Percentiles rank a stretch among this genome's conserved stretches.
phyloP scores from a whole-genome alignment of 441 rosid genomes.

The Bocquillonia castaneifolia region DNA sequence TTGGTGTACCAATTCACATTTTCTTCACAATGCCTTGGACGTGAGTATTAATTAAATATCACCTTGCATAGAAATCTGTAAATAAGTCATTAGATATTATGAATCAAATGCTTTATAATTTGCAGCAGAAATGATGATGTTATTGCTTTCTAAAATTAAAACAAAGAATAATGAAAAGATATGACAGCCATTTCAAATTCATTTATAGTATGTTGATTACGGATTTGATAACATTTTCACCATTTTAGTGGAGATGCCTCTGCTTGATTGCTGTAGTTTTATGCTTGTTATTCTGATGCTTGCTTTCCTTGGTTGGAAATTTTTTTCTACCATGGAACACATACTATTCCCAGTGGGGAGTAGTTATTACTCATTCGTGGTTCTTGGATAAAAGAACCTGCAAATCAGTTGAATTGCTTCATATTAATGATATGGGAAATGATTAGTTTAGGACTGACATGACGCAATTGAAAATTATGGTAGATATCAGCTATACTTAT shows the following conservation, averaged over 20 bases:
- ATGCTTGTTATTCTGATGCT: background rate
- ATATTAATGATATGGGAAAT: background rate
- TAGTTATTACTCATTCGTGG: background rate
- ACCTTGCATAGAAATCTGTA: slow-evolving; percentile 19
- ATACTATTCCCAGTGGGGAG: background rate
- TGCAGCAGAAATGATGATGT: background rate
- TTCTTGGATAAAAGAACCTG: slow-evolving; percentile 4
- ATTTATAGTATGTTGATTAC: background rate
- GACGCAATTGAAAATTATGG: background rate
- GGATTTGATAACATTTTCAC: background rate
- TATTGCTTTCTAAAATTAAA: background rate
- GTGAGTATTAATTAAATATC: slow-evolving; percentile 51
- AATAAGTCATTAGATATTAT: slow-evolving; percentile 7
- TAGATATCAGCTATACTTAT: background rate
- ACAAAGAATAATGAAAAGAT: background rate
- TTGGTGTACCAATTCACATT: slow-evolving; percentile 90
- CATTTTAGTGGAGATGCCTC: background rate
- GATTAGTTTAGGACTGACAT: slow-evolving; percentile 3
- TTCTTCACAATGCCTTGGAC: slow-evolving; percentile 99
- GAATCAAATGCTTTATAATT: background rate
- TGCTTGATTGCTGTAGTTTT: slow-evolving; percentile 1
- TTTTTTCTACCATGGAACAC: background rate
- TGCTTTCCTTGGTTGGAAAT: background rate
- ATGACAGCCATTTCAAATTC: background rate
- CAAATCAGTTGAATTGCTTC: background rate